Percentiles rank a stretch among this genome's conserved stretches.
phyloP scores from a whole-genome alignment of 2,329 filamentous ascomycete genomes.

The Lecanoromycetidae sp. region DNA sequence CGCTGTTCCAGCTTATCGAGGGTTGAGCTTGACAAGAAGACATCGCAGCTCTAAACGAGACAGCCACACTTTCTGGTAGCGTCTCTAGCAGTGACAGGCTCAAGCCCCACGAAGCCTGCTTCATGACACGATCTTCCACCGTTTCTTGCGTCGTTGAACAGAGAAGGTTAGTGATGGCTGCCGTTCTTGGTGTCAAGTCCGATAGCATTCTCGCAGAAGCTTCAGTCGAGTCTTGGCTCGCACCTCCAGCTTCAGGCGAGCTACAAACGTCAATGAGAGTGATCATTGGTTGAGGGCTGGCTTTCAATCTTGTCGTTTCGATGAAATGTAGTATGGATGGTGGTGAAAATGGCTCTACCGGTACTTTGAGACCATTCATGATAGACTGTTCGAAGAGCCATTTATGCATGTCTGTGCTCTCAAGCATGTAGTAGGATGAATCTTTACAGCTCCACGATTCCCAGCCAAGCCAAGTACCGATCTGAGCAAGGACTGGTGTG shows the following conservation, averaged over 20 bases:
- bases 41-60: conserved; percentile 71
- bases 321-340: conserved; percentile 49
- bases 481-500: conserved; percentile 64
- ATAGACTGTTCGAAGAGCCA: conserved; percentile 44
- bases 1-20: conserved; percentile 60
- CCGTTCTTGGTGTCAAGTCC: conserved; percentile 49
- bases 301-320: conserved; percentile 21
- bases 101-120: conserved; percentile 60
- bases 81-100: conserved; percentile 59
- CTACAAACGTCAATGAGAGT: conserved; percentile 39
- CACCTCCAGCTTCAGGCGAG: conserved; percentile 17
- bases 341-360: conserved; percentile 41
- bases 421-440: conserved; percentile 47
- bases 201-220: conserved; percentile 27
- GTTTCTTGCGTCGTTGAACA: conserved; percentile 27
- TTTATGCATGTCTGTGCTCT: conserved; percentile 42
- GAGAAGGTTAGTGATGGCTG: conserved; percentile 46
- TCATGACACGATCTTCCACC: conserved; percentile 55
- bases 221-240: conserved; percentile 23
- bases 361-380: conserved; percentile 24
- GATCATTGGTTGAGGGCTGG: conserved; percentile 31
- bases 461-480: conserved; percentile 74
- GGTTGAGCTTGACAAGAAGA: conserved; percentile 73
- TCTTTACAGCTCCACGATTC: conserved; percentile 43
- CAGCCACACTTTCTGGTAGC: conserved; percentile 70